Conservation (phyloP, 2,329 filamentous ascomycete species). For the Nigrospora sphaerica region DNA sequence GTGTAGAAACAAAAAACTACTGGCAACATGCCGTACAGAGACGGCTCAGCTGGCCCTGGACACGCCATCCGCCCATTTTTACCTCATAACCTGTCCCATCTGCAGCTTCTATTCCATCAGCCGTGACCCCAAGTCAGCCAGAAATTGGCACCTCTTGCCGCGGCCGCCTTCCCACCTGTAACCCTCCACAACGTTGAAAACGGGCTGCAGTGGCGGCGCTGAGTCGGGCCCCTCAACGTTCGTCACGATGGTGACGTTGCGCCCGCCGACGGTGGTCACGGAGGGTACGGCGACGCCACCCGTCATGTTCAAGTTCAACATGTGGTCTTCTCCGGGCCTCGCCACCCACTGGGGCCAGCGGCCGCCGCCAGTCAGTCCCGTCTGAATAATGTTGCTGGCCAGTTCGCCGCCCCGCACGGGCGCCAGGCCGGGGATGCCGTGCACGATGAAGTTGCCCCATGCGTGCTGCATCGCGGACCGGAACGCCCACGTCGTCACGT, state of each 20-base stretch:
- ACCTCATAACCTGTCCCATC: too few relatives aligned
- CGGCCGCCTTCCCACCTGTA: slow-evolving; percentile 39
- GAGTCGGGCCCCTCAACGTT: slow-evolving; percentile 25
- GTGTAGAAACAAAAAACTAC: too few relatives aligned
- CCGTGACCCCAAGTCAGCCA: neutral
- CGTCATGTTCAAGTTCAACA: slow-evolving; percentile 39
- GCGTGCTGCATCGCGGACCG: slow-evolving; percentile 31
- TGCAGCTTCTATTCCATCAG: neutral
- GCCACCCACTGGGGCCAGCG: slow-evolving; percentile 27
- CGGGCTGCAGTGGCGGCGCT: slow-evolving; percentile 8
- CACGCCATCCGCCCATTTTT: too few relatives aligned
- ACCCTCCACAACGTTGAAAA: slow-evolving; percentile 31
- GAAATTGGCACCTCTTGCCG: slow-evolving; percentile 32
- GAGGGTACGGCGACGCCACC: slow-evolving; percentile 23
- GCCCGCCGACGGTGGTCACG: slow-evolving; percentile 7
- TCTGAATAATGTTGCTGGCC: slow-evolving; percentile 17
- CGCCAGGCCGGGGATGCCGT: slow-evolving; percentile 30
- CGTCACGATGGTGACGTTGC: slow-evolving; percentile 18
- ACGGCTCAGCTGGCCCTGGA: too few relatives aligned
- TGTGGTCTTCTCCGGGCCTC: slow-evolving; percentile 20
- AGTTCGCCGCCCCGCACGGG: slow-evolving; percentile 17
- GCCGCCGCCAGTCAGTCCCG: slow-evolving; percentile 13
- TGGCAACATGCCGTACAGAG: too few relatives aligned
- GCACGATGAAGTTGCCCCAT: slow-evolving; percentile 39
- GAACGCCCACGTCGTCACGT: slow-evolving; percentile 14